Base-by-base conservation (phyloP, 176 grass and related monocot genomes). In the Carex cristatella region DNA sequence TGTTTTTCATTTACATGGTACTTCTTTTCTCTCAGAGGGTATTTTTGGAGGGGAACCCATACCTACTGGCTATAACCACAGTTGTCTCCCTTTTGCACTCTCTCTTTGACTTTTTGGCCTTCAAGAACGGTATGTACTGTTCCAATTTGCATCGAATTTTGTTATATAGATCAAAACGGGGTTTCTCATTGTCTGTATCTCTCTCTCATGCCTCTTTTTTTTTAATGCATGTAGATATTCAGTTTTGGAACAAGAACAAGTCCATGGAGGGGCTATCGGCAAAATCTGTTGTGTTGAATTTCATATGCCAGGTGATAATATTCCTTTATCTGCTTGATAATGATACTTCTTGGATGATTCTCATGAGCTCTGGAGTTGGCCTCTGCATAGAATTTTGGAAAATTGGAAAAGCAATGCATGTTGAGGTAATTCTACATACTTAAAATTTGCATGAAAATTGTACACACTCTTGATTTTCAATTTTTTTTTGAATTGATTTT, bases 261-360 rank as follows among this genome's bases (percentile, higher is more conserved):
- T 99, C 97, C 40, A 99, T 99, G 97, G 97, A 96, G 86, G 97
- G 97, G 38, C 77, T 99, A 33, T 99, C 97, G 13, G 97, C 97
- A 69, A 99, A 99, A 99, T 99, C 97, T 27, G 97, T 99, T 65
- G 79, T 99, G 86, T 86, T 99, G 79, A 99, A 91, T 81, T 99
- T 99, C 54, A 84, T 91, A 38, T 99, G 97, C 40, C 97, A 99
- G 60, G 88, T 99, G 51, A 84, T 99, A 81, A 68, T 99, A 86
- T 99, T 99, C 79, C 87, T 99, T 61, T 99, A 96, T 78, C 86
- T 99, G 61, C 90, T 99, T 79, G 97, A 99, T 85, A 99, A 99
- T 87, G 97, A 99, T 23, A 99, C 97, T 82, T 99, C 97, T 58
- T 99, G 97, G 97, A 99, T 99, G 97, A 99, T 99, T 81, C 97